Evolutionary conservation across 768 basidiomycete species (phyloP), one percentile per base, ranked within the genome.

Genomic region (Calocybe cyanea): DNA sequence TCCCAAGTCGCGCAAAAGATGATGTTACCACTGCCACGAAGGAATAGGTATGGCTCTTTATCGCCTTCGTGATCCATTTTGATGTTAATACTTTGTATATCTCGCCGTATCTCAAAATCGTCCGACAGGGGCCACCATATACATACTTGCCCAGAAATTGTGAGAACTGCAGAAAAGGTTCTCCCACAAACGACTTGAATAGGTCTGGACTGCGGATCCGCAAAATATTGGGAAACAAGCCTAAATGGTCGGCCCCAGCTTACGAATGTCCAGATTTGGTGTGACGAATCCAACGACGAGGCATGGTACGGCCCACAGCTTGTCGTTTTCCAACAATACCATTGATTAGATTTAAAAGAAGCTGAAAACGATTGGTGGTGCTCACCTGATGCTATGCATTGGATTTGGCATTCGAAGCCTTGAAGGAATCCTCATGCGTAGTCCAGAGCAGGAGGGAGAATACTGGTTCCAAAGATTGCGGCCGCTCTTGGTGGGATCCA

Each of bases 251-350:
- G 73, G 3, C 89, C 92, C 79, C 90, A 92, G 54, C 71, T 81
- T 4, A 73, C 62, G 59, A 90, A 87, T 10, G 78, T 85, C 87
- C 86, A 92, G 21, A 93, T 71, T 30, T 74, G 69, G 38, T 71
- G 64, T 9, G 69, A 60, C 31, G 69, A 63, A 57, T 90, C 88
- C 34, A 92, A 66, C 24, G 79, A 75, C 11, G 81, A 72, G 3
- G 82, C 74, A 59, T 92, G 88, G 20, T 83, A 58, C 48, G 92
- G 75, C 34, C 91, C 92, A 56, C 87, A 91, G 56, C 90, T 92
- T 49, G n/a, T n/a, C n/a, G 51, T 36, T 37, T 18, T 30, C 14
- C 44, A 31, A 18, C 30, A 28, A 25, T 43, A 51, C 7, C 7
- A 41, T 41, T 46, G 31, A 20, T 31, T 25, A 36, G 11, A 24